These are phyloP conservation scores for Terfezia boudieri DNA, from an alignment of 495 filamentous ascomycete genomes.

Conservation along the genomic window DNA sequence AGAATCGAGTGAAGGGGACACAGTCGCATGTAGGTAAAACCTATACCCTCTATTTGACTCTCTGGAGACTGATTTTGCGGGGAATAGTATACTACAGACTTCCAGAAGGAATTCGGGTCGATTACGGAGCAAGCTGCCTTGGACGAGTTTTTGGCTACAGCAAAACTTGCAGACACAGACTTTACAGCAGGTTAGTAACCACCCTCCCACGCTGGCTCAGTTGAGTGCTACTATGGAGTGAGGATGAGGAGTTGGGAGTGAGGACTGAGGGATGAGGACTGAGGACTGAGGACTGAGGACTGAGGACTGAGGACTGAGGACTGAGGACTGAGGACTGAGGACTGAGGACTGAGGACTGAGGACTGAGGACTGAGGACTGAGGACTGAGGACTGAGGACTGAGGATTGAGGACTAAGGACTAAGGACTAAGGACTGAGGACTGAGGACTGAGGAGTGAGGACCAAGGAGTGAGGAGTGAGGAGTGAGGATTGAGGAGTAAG, in stretches of 20 bases:
- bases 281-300: neutral
- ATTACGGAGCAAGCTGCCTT: slow-evolving; percentile 90
- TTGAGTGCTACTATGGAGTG: neutral
- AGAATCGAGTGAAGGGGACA: slow-evolving; percentile 13
- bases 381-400: no score
- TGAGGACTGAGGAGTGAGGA: no score
- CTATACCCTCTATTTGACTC: slow-evolving; percentile 1
- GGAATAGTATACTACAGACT: neutral
- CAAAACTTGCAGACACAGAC: slow-evolving; percentile 88
- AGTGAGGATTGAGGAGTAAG: no score
- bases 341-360: neutral
- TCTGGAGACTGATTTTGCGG: neutral
- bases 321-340: no score
- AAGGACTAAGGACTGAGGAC: no score
- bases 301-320: neutral
- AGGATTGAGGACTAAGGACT: no score
- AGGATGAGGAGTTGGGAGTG: neutral
- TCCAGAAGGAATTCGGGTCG: slow-evolving; percentile 57
- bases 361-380: neutral
- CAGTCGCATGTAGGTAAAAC: neutral
- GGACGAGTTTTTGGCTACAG: slow-evolving; percentile 53
- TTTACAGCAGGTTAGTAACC: slow-evolving; percentile 47
- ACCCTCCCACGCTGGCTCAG: neutral
- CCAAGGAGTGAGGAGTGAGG: no score
- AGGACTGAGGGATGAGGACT: neutral